These are phyloP conservation scores for Sclerotinia minor DNA, from an alignment of 2,329 filamentous ascomycete species.

Conservation along the genomic window DNA sequence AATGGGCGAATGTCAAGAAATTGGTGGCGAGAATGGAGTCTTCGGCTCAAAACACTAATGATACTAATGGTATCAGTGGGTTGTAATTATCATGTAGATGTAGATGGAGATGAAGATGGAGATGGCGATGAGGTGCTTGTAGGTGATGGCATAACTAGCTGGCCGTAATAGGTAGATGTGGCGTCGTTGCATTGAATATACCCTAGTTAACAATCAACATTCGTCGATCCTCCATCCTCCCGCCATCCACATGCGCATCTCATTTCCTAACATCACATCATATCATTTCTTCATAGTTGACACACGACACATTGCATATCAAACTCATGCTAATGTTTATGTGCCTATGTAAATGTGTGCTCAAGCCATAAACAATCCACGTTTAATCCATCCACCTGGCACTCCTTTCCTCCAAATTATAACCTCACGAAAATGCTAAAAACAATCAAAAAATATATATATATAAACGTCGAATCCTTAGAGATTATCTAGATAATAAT, in stretches of 20 bases:
- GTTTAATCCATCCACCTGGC: no score
- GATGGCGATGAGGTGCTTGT: not conserved
- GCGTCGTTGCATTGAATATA: slow-evolving; percentile 37
- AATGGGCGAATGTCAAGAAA: slow-evolving; percentile 93
- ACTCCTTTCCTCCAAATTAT: no score
- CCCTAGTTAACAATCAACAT: slow-evolving; percentile 31
- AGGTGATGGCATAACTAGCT: slow-evolving; percentile 1
- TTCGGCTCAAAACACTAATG: slow-evolving; percentile 29
- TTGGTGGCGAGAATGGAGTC: slow-evolving; percentile 74
- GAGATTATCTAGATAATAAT: no score
- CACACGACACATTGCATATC: not conserved
- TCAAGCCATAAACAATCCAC: no score
- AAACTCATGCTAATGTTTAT: not conserved
- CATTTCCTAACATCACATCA: not conserved
- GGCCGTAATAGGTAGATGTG: slow-evolving; percentile 27
- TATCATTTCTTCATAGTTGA: not conserved
- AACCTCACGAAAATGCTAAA: no score
- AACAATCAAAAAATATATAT: no score
- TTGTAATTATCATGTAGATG: slow-evolving; percentile 11
- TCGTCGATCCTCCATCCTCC: not conserved
- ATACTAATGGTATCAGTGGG: slow-evolving; percentile 32
- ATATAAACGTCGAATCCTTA: no score
- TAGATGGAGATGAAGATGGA: not conserved
- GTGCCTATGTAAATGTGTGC: not conserved
- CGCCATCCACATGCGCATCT: not conserved